phyloP scores from a whole-genome alignment of 257 asterid species.

The Solanum bulbocastanum region DNA sequence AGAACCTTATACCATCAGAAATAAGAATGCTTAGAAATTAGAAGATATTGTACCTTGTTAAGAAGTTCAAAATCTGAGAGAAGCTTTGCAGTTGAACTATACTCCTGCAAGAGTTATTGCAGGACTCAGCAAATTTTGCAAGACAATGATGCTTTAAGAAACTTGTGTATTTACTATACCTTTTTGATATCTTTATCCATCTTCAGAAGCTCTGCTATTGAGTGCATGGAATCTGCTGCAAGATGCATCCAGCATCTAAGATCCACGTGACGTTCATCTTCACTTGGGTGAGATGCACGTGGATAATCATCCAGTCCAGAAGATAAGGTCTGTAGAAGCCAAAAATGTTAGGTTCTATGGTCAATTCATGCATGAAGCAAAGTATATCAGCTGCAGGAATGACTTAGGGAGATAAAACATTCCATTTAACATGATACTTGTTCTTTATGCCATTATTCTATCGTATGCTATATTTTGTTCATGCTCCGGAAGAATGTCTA shows the following conservation, averaged over 20 bases:
- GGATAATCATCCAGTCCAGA: conserved; percentile 99
- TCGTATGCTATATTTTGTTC: background rate
- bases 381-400: background rate
- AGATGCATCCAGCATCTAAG: conserved; percentile 99
- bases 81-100: conserved; percentile 50
- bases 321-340: conserved; percentile 56
- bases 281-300: conserved; percentile 95
- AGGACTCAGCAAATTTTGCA: conserved; percentile 1
- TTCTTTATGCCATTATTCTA: background rate
- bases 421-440: background rate
- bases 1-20: background rate
- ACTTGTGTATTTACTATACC: background rate
- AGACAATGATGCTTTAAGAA: background rate
- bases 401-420: background rate
- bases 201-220: conserved; percentile 63
- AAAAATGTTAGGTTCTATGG: background rate
- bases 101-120: conserved; percentile 49
- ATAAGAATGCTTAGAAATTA: background rate
- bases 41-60: conserved; percentile 42
- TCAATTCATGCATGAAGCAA: background rate
- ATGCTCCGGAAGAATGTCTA: background rate
- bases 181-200: conserved; percentile 25
- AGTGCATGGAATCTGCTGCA: conserved; percentile 94
- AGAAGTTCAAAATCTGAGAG: conserved; percentile 90
- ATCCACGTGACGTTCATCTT: conserved; percentile 91